phyloP scores from a whole-genome alignment of 352 stramenopile species.

The Phytophthora lateralis region DNA sequence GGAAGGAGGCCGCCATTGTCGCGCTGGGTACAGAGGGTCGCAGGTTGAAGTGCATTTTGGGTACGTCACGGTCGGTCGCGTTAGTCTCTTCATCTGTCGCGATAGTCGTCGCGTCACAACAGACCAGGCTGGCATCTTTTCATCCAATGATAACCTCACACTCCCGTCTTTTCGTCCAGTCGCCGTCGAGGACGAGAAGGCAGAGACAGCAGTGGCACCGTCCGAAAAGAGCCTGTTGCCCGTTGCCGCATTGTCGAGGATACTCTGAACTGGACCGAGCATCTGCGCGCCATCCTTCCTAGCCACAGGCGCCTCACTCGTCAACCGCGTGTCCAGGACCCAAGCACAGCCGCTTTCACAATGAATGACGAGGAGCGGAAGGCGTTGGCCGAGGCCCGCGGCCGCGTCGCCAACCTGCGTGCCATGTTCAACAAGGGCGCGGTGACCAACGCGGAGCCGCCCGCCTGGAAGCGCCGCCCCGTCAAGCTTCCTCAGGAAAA shows the following conservation, averaged over 20 bases:
- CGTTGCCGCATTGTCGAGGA: slow-evolving; percentile 16
- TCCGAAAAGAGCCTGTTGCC: slow-evolving; percentile 3
- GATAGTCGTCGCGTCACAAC: not conserved
- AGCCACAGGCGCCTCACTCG: slow-evolving; percentile 8
- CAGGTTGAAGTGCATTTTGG: slow-evolving; percentile 9
- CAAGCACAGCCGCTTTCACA: not conserved
- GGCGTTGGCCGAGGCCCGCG: slow-evolving; percentile 49
- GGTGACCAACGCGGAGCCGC: slow-evolving; percentile 25
- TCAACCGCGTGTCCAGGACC: slow-evolving; percentile 10
- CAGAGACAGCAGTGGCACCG: slow-evolving; percentile 18
- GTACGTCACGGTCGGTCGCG: slow-evolving; percentile 12
- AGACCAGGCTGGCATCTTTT: not conserved
- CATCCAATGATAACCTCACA: slow-evolving; percentile 5
- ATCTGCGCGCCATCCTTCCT: not conserved
- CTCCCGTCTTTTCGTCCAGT: not conserved
- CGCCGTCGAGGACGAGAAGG: slow-evolving; percentile 13
- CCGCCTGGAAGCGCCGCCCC: slow-evolving; percentile 25
- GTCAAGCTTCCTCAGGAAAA: slow-evolving; percentile 26
- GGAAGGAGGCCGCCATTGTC: slow-evolving; percentile 39
- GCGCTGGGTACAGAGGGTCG: not conserved
- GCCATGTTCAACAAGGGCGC: slow-evolving; percentile 73
- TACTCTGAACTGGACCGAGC: slow-evolving; percentile 1
- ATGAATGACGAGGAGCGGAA: slow-evolving; percentile 53
- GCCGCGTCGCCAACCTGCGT: slow-evolving; percentile 63
- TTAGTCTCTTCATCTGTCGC: not conserved